phyloP scores from a whole-genome alignment of 73 alveolate genomes.

The Paramecium biaurelia region DNA sequence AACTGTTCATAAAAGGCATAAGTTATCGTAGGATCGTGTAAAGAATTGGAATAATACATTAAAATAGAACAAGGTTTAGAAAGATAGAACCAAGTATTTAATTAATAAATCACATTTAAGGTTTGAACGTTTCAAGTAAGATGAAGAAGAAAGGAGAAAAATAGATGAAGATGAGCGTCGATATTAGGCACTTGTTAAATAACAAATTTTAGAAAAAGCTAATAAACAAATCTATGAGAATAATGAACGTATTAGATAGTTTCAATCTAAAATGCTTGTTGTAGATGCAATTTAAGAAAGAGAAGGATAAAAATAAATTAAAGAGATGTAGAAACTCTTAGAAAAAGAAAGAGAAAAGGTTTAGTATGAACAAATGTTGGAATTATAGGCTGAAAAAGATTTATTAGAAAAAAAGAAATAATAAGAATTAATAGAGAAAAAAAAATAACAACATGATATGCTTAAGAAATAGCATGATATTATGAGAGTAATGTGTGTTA shows the following conservation, averaged over 20 bases:
- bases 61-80: slow-evolving; percentile 73
- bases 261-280: slow-evolving; percentile 83
- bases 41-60: slow-evolving; percentile 84
- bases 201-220: slow-evolving; percentile 80
- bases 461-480: slow-evolving; percentile 75
- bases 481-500: slow-evolving; percentile 62
- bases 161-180: slow-evolving; percentile 88
- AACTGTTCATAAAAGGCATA: background rate
- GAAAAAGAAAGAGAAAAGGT: slow-evolving; percentile 51
- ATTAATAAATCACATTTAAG: background rate
- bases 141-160: slow-evolving; percentile 79
- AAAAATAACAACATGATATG: slow-evolving; percentile 74
- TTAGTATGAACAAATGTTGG: slow-evolving; percentile 46
- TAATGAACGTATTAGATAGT: slow-evolving; percentile 89
- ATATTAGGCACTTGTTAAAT: slow-evolving; percentile 72
- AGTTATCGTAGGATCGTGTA: slow-evolving; percentile 72
- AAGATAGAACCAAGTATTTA: slow-evolving; percentile 73
- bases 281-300: slow-evolving; percentile 89
- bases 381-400: slow-evolving; percentile 59
- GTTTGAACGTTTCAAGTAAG: slow-evolving; percentile 80
- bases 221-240: slow-evolving; percentile 82
- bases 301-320: slow-evolving; percentile 78
- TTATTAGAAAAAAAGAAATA: slow-evolving; percentile 73
- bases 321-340: slow-evolving; percentile 14
- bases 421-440: slow-evolving; percentile 75